A percentile compares a stretch with the other conserved stretches of the same genome.
Conservation (phyloP, 2,329 filamentous ascomycete species). For the Aspergillus fumigatus region DNA sequence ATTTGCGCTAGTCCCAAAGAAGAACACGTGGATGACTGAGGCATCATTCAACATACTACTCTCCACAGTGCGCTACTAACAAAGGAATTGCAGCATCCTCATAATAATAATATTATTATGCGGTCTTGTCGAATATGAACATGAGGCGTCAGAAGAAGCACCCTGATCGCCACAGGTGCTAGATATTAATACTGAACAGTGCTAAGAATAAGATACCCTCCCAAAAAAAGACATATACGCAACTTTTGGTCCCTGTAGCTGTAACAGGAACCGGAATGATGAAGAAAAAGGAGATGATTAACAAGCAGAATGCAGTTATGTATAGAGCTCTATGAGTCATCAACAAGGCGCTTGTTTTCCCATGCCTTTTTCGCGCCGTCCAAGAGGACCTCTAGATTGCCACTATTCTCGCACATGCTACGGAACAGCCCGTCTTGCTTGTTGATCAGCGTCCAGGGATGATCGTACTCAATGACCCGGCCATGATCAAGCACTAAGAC, state of each 20-base stretch:
- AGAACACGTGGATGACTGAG: not conserved
- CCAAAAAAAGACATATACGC: not conserved
- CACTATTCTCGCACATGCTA: constrained; percentile 65
- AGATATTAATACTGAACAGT: not conserved
- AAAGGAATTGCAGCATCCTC: not conserved
- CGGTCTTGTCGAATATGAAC: not conserved
- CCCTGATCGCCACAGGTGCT: not conserved
- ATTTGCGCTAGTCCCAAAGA: not conserved
- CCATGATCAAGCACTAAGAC: constrained; percentile 92
- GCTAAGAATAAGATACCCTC: not conserved
- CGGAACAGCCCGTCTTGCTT: constrained; percentile 64
- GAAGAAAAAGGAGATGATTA: not conserved
- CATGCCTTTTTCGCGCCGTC: constrained; percentile 51
- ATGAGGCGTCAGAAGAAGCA: not conserved
- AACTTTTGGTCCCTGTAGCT: not conserved
- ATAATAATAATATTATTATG: not conserved
- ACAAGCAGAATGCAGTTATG: constrained; percentile 3
- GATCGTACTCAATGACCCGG: constrained; percentile 79
- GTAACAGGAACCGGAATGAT: not conserved
- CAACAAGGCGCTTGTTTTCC: constrained; percentile 44
- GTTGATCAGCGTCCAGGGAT: constrained; percentile 76
- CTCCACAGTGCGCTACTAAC: not conserved
- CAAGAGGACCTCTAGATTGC: constrained; percentile 55
- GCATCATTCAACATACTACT: not conserved
- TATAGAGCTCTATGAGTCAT: constrained; percentile 34